Conservation (phyloP, 2,329 filamentous ascomycete species). For the Cadophora malorum region DNA sequence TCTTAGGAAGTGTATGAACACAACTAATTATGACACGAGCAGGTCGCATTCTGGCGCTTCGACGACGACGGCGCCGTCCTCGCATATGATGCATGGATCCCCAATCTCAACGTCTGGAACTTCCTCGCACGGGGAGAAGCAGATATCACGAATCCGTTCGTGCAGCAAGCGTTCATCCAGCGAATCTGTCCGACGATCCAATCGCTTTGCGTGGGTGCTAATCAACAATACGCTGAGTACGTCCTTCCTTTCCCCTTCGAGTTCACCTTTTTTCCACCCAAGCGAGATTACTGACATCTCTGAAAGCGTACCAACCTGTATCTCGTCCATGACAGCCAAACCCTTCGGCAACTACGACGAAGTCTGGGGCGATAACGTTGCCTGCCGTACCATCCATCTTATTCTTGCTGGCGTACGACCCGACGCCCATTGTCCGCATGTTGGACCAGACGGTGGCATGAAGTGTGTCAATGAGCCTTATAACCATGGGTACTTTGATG, state of each 20-base stretch:
- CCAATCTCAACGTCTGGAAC: conserved; percentile 49
- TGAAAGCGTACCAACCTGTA: conserved; percentile 45
- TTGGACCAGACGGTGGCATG: conserved; percentile 28
- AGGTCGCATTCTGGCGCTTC: conserved; percentile 54
- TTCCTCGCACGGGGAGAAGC: conserved; percentile 42
- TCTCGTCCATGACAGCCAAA: conserved; percentile 44
- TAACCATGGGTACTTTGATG: conserved; percentile 29
- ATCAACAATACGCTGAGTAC: conserved; percentile 46
- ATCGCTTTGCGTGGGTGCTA: conserved; percentile 46
- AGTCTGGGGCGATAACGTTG: conserved; percentile 53
- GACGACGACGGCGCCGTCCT: conserved; percentile 51
- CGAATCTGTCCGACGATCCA: conserved; percentile 48
- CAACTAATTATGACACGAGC: conserved; percentile 13
- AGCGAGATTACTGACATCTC: neutral
- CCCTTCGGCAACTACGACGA: conserved; percentile 51
- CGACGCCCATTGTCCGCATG: conserved; percentile 27
- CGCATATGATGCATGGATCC: conserved; percentile 53
- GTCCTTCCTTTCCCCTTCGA: neutral
- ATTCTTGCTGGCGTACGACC: conserved; percentile 42
- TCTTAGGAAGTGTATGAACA: no score
- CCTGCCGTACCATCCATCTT: conserved; percentile 51
- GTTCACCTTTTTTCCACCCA: neutral
- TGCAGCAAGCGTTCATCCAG: conserved; percentile 43
- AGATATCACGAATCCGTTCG: conserved; percentile 40
- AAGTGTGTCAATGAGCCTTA: conserved; percentile 31